Conservation (phyloP, 352 stramenopile species). For the Peronospora destructor region DNA sequence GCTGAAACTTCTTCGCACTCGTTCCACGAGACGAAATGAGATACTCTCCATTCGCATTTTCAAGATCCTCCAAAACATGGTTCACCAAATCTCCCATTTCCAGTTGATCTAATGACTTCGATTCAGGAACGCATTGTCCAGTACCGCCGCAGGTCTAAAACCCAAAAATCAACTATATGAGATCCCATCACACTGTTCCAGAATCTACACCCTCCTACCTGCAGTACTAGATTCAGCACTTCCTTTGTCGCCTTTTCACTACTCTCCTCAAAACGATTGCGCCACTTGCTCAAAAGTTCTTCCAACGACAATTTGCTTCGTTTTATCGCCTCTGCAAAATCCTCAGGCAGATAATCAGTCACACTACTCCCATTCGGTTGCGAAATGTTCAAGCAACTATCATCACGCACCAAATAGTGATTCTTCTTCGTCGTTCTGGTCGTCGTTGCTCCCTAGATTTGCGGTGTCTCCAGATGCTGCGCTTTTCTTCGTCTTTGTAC, state of each 20-base stretch:
- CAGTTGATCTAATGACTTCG: constrained; percentile 51
- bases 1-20: constrained; percentile 55
- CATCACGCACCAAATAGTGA: constrained; percentile 27
- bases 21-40: constrained; percentile 55
- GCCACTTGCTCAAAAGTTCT: constrained; percentile 55
- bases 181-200: background rate
- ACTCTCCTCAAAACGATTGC: constrained; percentile 61
- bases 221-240: constrained; percentile 73
- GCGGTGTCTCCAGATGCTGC: background rate
- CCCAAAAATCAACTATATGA: constrained; percentile 5
- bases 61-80: constrained; percentile 57
- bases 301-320: constrained; percentile 44
- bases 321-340: constrained; percentile 47
- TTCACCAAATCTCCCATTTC: constrained; percentile 70
- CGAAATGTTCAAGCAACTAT: background rate
- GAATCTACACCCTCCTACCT: constrained; percentile 23
- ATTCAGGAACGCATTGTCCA: constrained; percentile 41
- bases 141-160: constrained; percentile 47
- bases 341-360: constrained; percentile 4
- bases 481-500: constrained; percentile 11
- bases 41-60: constrained; percentile 55
- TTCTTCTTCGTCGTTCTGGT: constrained; percentile 13
- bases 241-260: constrained; percentile 47
- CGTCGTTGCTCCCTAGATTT: constrained; percentile 3
- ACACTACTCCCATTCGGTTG: background rate